Conservation (phyloP, 2,329 filamentous ascomycete genomes). For the Kalaharituber pfeilii region DNA sequence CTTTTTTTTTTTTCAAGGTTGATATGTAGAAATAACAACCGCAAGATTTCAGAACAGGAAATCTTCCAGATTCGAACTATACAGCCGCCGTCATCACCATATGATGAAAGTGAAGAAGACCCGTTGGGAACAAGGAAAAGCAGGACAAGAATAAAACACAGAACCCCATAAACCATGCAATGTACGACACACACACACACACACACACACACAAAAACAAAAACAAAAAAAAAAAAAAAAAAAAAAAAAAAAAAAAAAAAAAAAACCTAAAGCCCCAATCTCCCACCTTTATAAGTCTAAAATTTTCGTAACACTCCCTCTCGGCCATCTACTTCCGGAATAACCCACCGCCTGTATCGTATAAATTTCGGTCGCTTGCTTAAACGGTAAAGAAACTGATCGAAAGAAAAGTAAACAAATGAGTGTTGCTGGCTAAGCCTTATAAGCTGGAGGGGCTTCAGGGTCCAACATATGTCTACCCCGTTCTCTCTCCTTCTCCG, state of each 20-base stretch:
- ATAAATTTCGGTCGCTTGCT: background rate
- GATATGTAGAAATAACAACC: no score
- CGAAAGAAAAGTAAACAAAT: background rate
- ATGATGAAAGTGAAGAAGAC: no score
- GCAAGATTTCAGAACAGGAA: no score
- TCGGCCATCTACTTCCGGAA: background rate
- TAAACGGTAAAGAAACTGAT: slow-evolving; percentile 2
- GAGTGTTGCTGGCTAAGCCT: slow-evolving; percentile 4
- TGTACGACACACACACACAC: background rate
- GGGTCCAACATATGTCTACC: slow-evolving; percentile 3
- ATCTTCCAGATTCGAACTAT: no score
- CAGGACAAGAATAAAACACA: slow-evolving; percentile 7
- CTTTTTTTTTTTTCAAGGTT: no score
- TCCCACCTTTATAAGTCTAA: no score
- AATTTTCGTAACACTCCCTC: no score
- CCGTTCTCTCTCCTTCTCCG: slow-evolving; percentile 11
- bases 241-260: slow-evolving; percentile 1
- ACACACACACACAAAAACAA: no score
- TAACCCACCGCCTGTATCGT: no score
- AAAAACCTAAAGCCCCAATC: slow-evolving; percentile 1
- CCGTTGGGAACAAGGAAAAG: background rate
- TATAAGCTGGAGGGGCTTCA: slow-evolving; percentile 14
- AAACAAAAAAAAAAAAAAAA: no score
- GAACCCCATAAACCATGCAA: slow-evolving; percentile 4
- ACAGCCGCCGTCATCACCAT: no score